These are phyloP conservation scores for Zygnema cylindricum DNA, from an alignment of 139 green algal genomes.

Conservation along the genomic window DNA sequence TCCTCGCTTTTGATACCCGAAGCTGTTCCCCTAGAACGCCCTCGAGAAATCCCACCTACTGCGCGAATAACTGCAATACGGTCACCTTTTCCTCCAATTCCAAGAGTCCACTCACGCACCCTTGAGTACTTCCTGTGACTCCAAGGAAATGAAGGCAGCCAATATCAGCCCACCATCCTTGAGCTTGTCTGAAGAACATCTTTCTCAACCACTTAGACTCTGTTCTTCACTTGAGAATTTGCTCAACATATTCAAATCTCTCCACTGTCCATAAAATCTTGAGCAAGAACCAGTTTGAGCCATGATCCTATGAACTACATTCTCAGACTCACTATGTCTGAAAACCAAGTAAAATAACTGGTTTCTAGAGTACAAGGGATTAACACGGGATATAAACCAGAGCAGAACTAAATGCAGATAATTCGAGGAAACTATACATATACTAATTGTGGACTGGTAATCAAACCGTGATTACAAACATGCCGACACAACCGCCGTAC, in stretches of 20 bases:
- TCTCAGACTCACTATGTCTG: too few species aligned
- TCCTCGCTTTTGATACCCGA: slow-evolving; percentile 63
- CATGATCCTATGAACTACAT: background rate
- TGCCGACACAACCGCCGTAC: too few species aligned
- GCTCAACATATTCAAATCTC: background rate
- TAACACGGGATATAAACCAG: too few species aligned
- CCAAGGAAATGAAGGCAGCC: background rate
- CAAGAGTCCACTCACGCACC: slow-evolving; percentile 65
- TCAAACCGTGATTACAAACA: too few species aligned
- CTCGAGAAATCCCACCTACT: slow-evolving; percentile 73
- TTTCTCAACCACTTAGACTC: background rate
- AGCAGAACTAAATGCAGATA: too few species aligned
- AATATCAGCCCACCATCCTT: background rate
- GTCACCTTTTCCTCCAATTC: slow-evolving; percentile 45
- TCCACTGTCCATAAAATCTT: background rate
- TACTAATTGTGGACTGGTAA: too few species aligned
- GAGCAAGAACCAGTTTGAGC: background rate
- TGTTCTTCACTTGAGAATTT: background rate
- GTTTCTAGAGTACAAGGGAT: too few species aligned
- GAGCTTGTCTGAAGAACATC: background rate
- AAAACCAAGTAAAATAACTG: too few species aligned
- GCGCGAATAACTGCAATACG: slow-evolving; percentile 84
- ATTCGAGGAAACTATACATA: too few species aligned
- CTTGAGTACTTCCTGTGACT: slow-evolving; percentile 71
- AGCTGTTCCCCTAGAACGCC: slow-evolving; percentile 13